Evolutionary conservation across 371 early-diverging fungal genomes (phyloP).

Genomic region (Funneliformis caledonium): DNA sequence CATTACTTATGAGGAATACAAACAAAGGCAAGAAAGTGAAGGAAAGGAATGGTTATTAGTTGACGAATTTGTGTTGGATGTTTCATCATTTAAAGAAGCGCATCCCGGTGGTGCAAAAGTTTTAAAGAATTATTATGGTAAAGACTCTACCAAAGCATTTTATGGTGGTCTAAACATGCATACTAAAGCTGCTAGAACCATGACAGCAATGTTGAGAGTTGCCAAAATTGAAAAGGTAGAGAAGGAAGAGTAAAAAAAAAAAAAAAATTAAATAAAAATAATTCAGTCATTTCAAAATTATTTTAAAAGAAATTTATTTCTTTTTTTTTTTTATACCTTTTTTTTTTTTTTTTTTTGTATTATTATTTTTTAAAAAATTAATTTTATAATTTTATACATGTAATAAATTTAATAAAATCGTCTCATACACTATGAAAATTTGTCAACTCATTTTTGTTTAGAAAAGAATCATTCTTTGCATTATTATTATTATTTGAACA

Average conservation of each 20-base stretch:
- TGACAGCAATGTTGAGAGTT: conserved; percentile 52
- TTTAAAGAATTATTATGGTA: conserved; percentile 75
- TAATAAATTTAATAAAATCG: no score
- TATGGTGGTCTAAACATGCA: conserved; percentile 88
- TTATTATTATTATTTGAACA: no score
- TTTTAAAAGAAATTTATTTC: neutral
- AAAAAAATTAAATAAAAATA: no score
- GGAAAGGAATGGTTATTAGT: conserved; percentile 76
- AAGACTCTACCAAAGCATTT: conserved; percentile 84
- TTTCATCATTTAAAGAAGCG: conserved; percentile 80
- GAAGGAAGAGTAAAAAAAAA: neutral
- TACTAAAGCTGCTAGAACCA: conserved; percentile 56
- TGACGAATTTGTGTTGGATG: conserved; percentile 87
- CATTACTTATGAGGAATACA: conserved; percentile 75
- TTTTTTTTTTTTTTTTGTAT: neutral
- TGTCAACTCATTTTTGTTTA: no score
- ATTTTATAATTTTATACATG: no score
- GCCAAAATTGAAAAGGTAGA: conserved; percentile 41
- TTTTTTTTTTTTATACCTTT: neutral
- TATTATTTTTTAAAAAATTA: no score
- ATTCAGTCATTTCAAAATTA: no score
- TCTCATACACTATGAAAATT: no score
- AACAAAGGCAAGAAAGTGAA: conserved; percentile 51
- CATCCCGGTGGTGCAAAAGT: conserved; percentile 91
- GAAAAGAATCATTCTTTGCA: no score